These are phyloP conservation scores for Saccharomycopsis synnaedendra DNA, from an alignment of 805 yeast species.

Conservation along the genomic window DNA sequence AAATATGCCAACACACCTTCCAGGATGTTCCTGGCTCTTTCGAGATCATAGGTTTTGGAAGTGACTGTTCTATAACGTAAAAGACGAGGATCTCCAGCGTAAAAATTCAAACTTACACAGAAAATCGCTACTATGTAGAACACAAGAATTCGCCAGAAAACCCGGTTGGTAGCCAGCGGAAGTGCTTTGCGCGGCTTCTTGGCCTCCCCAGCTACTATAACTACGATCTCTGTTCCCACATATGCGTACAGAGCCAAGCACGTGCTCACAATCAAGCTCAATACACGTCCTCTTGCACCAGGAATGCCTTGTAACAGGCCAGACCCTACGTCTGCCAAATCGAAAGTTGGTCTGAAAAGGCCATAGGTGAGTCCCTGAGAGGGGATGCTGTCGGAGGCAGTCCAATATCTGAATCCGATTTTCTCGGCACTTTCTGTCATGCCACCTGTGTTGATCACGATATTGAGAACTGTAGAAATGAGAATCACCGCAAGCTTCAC, in stretches of 20 bases:
- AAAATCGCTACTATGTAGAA: constrained; percentile 59
- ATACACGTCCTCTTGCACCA: constrained; percentile 47
- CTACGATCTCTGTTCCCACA: constrained; percentile 74
- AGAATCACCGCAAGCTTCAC: constrained; percentile 42
- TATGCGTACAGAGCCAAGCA: constrained; percentile 63
- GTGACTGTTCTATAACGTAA: constrained; percentile 18
- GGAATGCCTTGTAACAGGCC: constrained; percentile 46
- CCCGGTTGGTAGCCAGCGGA: constrained; percentile 66
- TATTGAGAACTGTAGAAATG: constrained; percentile 44
- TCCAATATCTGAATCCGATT: constrained; percentile 67
- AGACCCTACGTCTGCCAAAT: constrained; percentile 45
- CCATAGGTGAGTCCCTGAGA: constrained; percentile 47
- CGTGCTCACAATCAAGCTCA: constrained; percentile 49
- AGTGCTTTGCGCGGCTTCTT: constrained; percentile 65
- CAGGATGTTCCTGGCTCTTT: too few species aligned
- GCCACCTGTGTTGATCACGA: constrained; percentile 52
- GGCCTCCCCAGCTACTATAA: constrained; percentile 82
- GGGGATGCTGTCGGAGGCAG: constrained; percentile 35
- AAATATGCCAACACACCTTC: constrained; percentile 7
- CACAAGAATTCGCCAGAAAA: constrained; percentile 57
- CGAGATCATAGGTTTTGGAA: too few species aligned
- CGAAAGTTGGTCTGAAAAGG: constrained; percentile 62
- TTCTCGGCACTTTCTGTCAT: constrained; percentile 29
- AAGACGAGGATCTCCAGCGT: constrained; percentile 68
- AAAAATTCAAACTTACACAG: constrained; percentile 58